phyloP scores from a whole-genome alignment of 2,329 filamentous ascomycete species.

The Epichloe glyceriae region DNA sequence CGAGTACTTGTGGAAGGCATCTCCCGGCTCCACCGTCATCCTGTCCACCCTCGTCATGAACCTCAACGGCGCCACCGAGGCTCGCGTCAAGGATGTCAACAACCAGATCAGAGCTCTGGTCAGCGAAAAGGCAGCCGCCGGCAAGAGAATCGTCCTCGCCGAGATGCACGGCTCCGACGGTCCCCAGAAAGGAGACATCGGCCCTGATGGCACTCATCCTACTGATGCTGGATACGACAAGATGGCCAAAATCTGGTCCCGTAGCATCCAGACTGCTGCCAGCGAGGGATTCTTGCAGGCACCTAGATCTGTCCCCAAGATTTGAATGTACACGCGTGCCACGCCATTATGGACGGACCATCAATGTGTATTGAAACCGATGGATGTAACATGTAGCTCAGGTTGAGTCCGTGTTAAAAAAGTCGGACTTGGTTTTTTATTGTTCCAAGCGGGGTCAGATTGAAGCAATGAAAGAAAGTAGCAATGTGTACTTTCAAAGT shows the following conservation, averaged over 20 bases:
- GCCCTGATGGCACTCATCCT: slow-evolving; percentile 26
- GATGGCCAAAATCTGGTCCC: slow-evolving; percentile 27
- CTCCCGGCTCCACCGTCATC: slow-evolving; percentile 21
- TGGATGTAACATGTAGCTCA: too few relatives aligned
- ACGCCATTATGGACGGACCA: too few relatives aligned
- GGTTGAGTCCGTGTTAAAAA: too few relatives aligned
- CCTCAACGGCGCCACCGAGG: slow-evolving; percentile 14
- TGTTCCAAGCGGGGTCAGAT: too few relatives aligned
- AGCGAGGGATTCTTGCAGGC: slow-evolving; percentile 12
- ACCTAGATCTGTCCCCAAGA: slow-evolving; percentile 5
- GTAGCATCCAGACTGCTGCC: slow-evolving; percentile 16
- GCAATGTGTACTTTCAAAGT: too few relatives aligned
- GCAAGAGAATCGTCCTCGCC: slow-evolving; percentile 23
- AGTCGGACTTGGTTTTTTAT: too few relatives aligned
- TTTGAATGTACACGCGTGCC: background rate
- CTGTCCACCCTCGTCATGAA: slow-evolving; percentile 26
- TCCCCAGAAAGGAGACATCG: slow-evolving; percentile 19
- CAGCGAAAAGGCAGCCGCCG: slow-evolving; percentile 13
- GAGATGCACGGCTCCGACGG: slow-evolving; percentile 25
- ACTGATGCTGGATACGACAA: slow-evolving; percentile 25
- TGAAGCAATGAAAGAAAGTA: too few relatives aligned
- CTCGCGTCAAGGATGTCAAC: slow-evolving; percentile 21
- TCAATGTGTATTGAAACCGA: too few relatives aligned
- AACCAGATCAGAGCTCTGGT: slow-evolving; percentile 18
- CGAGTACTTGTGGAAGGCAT: slow-evolving; percentile 19